These are phyloP conservation scores for Rubus parviflorus DNA, from an alignment of 306 rosid genomes.

Conservation along the genomic window DNA sequence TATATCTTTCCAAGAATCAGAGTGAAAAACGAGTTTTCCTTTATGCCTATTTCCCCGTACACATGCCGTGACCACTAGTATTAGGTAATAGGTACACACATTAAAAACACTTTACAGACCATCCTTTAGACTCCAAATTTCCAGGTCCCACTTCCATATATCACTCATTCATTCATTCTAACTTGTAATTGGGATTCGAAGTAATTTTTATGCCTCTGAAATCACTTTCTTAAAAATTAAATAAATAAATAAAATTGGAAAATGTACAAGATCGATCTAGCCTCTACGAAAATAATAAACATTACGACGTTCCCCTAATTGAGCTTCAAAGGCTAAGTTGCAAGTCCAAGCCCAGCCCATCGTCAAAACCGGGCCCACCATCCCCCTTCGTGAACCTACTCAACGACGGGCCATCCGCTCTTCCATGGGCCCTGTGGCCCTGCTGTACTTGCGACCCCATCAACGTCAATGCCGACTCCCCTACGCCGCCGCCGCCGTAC, in stretches of 20 bases:
- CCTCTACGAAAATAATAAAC: slow-evolving; percentile 21
- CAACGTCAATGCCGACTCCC: slow-evolving; percentile 49
- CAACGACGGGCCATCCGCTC: slow-evolving; percentile 69
- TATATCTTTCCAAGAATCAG: not conserved
- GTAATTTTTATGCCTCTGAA: slow-evolving; percentile 35
- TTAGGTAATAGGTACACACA: slow-evolving; percentile 16
- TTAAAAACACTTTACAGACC: not conserved
- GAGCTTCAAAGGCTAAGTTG: slow-evolving; percentile 64
- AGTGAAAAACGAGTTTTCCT: not conserved
- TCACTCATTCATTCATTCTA: not conserved
- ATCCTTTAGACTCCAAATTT: not conserved
- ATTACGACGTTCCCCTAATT: slow-evolving; percentile 16
- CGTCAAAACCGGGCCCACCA: slow-evolving; percentile 74
- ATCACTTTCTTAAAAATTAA: slow-evolving; percentile 33
- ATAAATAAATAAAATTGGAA: slow-evolving; percentile 39
- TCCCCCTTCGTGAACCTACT: slow-evolving; percentile 68
- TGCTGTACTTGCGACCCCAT: slow-evolving; percentile 51
- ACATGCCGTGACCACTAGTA: not conserved
- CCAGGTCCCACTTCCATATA: not conserved
- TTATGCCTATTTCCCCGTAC: not conserved
- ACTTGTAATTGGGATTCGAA: not conserved
- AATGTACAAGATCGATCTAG: slow-evolving; percentile 54
- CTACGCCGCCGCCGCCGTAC: slow-evolving; percentile 56
- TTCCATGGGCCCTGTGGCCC: slow-evolving; percentile 47
- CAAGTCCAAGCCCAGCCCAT: slow-evolving; percentile 79